These are phyloP conservation scores for Rhizophagus clarus DNA, from an alignment of 192 early-diverging fungal species.

Conservation along the genomic window DNA sequence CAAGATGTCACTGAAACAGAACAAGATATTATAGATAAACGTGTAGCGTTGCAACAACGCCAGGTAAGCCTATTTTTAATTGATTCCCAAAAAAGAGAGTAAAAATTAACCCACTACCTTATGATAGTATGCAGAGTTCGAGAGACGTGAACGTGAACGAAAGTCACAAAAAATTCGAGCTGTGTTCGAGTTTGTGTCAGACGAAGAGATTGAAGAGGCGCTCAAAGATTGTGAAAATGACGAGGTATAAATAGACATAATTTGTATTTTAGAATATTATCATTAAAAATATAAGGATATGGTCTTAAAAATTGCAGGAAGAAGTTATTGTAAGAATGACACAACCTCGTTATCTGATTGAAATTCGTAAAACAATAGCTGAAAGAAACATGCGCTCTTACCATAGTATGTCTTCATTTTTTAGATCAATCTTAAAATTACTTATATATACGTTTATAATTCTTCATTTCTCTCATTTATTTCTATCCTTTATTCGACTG, in stretches of 20 bases:
- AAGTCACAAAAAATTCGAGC: conserved; percentile 78
- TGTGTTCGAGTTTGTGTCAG: conserved; percentile 75
- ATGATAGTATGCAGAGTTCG: conserved; percentile 79
- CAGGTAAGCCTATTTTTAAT: conserved; percentile 47
- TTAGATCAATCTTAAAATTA: neutral
- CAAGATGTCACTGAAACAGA: conserved; percentile 91
- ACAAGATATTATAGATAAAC: conserved; percentile 86
- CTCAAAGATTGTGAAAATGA: conserved; percentile 79
- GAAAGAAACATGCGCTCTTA: conserved; percentile 37
- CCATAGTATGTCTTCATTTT: neutral
- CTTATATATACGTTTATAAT: neutral
- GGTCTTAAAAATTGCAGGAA: conserved; percentile 50
- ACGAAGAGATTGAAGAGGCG: conserved; percentile 86
- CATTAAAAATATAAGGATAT: conserved; percentile 16
- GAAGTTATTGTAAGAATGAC: conserved; percentile 87
- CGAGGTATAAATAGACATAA: conserved; percentile 54
- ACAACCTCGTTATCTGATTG: conserved; percentile 69
- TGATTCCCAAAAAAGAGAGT: neutral
- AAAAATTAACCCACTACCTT: neutral
- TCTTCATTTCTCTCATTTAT: neutral
- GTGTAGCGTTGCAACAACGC: conserved; percentile 87
- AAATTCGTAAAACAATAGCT: conserved; percentile 71
- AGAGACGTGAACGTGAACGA: conserved; percentile 75
- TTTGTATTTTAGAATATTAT: neutral
- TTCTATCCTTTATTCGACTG: too few relatives aligned